Percentiles rank a stretch among this genome's conserved stretches.
Evolutionary conservation across 192 early-diverging fungal genomes (phyloP).

Genomic region (Oehlia diaphana): DNA sequence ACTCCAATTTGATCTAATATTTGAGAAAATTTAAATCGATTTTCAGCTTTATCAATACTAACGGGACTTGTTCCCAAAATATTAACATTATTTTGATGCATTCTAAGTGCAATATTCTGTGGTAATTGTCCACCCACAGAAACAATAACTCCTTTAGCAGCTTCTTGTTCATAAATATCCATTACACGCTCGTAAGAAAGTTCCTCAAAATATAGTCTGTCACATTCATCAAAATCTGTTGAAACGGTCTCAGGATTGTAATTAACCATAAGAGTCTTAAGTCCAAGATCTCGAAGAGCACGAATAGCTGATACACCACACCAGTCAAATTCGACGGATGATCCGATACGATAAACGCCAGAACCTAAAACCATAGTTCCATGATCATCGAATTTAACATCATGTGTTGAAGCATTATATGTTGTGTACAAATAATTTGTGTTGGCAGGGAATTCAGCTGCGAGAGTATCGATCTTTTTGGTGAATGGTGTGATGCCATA

Average conservation of each 20-base stretch:
- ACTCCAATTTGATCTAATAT: constrained; percentile 96
- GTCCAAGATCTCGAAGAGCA: constrained; percentile 78
- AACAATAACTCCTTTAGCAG: constrained; percentile 84
- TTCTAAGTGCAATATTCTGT: constrained; percentile 94
- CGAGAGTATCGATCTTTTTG: constrained; percentile 98
- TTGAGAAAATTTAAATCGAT: constrained; percentile 97
- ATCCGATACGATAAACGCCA: constrained; percentile 98
- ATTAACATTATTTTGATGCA: constrained; percentile 89
- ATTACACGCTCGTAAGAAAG: constrained; percentile 90
- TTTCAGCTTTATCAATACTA: constrained; percentile 96
- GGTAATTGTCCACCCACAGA: constrained; percentile 98
- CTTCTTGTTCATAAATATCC: constrained; percentile 96
- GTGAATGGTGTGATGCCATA: constrained; percentile 88
- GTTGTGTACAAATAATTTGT: constrained; percentile 99
- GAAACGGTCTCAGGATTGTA: constrained; percentile 99
- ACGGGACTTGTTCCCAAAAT: constrained; percentile 95
- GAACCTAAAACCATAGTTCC: constrained; percentile 97
- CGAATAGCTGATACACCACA: constrained; percentile 96
- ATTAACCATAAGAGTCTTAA: constrained; percentile 99
- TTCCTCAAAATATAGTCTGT: constrained; percentile 97
- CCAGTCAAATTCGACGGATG: constrained; percentile 99
- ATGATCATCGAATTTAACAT: constrained; percentile 89
- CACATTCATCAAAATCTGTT: constrained; percentile 98
- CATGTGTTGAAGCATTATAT: constrained; percentile 93
- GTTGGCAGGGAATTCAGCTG: constrained; percentile 96